phyloP scores from a whole-genome alignment of 78 protist genomes.

The Tieghemostelium lacteum region DNA sequence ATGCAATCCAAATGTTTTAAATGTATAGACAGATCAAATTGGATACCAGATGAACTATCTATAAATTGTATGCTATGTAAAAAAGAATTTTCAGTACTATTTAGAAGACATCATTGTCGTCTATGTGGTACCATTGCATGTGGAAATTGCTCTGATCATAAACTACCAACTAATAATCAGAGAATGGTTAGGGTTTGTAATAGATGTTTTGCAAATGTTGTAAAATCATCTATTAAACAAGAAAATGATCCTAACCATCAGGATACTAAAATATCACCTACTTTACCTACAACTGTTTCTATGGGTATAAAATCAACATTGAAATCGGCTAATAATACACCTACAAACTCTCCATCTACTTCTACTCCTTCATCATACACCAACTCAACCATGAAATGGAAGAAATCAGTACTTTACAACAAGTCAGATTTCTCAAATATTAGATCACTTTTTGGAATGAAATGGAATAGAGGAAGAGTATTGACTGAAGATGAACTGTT shows the following conservation, averaged over 20 bases:
- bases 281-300: too few species aligned
- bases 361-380: neutral
- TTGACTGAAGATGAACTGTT: neutral
- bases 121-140: neutral
- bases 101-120: neutral
- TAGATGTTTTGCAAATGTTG: neutral
- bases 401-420: neutral
- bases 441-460: neutral
- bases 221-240: neutral
- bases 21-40: too few species aligned
- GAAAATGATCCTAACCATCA: neutral
- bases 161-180: neutral
- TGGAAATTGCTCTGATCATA: neutral
- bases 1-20: too few species aligned
- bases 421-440: neutral
- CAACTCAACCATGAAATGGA: neutral
- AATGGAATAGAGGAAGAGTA: neutral
- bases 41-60: too few species aligned
- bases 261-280: neutral
- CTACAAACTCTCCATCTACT: neutral
- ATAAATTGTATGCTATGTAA: too few species aligned
- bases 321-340: neutral
- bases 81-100: too few species aligned
- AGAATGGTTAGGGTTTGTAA: neutral
- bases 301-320: neutral